Conservation (phyloP, 129 eudicot genomes). For the Sambucus nigra region DNA sequence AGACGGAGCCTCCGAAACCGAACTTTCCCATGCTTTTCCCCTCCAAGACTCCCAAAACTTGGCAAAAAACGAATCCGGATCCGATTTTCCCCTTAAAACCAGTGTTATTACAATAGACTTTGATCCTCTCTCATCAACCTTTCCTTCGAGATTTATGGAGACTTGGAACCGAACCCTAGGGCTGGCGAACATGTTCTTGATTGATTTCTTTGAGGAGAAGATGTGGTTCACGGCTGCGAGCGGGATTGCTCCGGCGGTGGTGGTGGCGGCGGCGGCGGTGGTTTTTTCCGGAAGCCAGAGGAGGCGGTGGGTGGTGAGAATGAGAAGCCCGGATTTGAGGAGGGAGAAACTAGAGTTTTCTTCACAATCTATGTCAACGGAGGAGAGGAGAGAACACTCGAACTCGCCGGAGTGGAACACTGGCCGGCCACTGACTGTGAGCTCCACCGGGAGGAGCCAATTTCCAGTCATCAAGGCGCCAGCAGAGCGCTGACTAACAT, state of each 20-base stretch:
- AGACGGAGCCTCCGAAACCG: constrained; percentile 4
- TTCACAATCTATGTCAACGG: constrained; percentile 75
- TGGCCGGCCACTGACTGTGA: constrained; percentile 70
- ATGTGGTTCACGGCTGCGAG: constrained; percentile 58
- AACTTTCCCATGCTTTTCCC: constrained; percentile 59
- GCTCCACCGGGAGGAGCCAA: constrained; percentile 52
- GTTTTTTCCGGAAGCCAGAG: constrained; percentile 43
- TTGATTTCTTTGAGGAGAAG: constrained; percentile 49
- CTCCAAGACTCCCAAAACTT: constrained; percentile 87
- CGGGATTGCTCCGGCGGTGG: constrained; percentile 32
- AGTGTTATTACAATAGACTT: constrained; percentile 39
- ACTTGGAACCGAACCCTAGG: constrained; percentile 79
- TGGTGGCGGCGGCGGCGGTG: constrained; percentile 6
- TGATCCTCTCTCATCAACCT: constrained; percentile 22
- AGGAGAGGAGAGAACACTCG: constrained; percentile 57
- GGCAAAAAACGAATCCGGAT: constrained; percentile 54
- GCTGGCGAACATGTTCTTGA: constrained; percentile 73
- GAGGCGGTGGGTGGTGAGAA: constrained; percentile 78
- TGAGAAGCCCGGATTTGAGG: constrained; percentile 54
- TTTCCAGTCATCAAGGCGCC: constrained; percentile 46
- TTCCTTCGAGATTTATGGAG: constrained; percentile 25
- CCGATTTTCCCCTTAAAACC: constrained; percentile 62
- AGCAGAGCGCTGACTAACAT: not conserved
- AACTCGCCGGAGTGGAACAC: constrained; percentile 54
- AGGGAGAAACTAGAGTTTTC: constrained; percentile 36